Evolutionary conservation across 129 eudicot species (phyloP), one percentile per base, ranked within the genome.

Genomic region (Artemisia argyi): DNA sequence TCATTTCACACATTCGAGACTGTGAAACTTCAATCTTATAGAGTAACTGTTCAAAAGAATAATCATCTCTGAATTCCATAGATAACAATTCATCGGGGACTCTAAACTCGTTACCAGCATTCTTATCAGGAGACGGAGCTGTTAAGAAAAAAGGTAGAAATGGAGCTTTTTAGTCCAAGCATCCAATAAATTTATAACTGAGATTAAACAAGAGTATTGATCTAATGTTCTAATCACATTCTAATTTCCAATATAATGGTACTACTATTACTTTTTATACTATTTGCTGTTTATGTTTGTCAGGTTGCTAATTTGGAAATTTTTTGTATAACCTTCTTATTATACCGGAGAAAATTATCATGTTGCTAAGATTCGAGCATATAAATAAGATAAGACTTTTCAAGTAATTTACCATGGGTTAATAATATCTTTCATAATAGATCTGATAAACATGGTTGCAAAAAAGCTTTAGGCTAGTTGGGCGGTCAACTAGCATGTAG

Each of bases 21-120:
- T 89, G 84, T 60, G 80, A 72, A 54, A 58, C 76, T 44, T 79
- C 90, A 56, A 92, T 83, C 79, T 82, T 83, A 72, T 78, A 62
- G 56, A 92, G 88, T 28, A 89, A n/a, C 32, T 82, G 64, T 76
- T 89, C 95, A 73, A 84, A 54, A 20, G 86, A 80, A 74, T 71
- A 76, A 66, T 72, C 85, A 49, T 87, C 88, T 74, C 81, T 73
- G 65, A 80, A 79, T 44, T 79, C 89, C 47, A 83, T 82, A 26
- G 80, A 77, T 68, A 68, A 6, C 26, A 71, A 44, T 15, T 81
- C 88, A 66, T 83, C 83, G 5, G 74, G 77, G 30, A 50, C 70
- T 74, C 76, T 80, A 44, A 75, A 61, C 68, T 83, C 86, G 22
- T 68, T 82, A 69, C 63, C 62, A 0, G 42, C 78, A 52, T 79